Evolutionary conservation across 441 rosid species (phyloP).

Genomic region (Pelargonium cotyledonis): DNA sequence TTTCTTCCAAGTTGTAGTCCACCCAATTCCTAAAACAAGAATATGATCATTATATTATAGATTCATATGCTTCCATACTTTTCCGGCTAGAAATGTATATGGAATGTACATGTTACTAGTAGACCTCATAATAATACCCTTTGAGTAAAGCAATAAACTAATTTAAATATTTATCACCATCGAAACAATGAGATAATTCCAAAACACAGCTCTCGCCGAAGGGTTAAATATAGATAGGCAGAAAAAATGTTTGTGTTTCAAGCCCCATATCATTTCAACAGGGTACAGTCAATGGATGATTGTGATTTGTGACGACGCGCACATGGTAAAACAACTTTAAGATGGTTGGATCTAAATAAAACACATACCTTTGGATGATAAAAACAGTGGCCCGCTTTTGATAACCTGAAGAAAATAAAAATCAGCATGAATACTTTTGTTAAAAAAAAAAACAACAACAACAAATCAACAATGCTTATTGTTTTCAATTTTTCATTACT

Average conservation of each 20-base stretch:
- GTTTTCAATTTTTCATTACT: no score
- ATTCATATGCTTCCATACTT: slow-evolving; percentile 2
- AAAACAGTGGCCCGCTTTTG: slow-evolving; percentile 86
- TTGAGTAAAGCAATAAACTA: background rate
- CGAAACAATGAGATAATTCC: background rate
- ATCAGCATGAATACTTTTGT: no score
- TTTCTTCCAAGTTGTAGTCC: slow-evolving; percentile 95
- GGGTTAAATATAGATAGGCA: background rate
- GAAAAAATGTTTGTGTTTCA: background rate
- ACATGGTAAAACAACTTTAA: no score
- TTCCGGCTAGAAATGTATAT: background rate
- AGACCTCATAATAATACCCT: background rate
- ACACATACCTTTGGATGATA: slow-evolving; percentile 83
- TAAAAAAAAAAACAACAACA: no score
- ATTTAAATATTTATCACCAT: background rate
- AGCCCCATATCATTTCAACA: slow-evolving; percentile 1
- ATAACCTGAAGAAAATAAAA: slow-evolving; percentile 43
- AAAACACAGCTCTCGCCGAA: background rate
- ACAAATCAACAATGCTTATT: no score
- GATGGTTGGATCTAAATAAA: no score
- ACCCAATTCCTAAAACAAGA: slow-evolving; percentile 68
- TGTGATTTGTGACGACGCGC: no score
- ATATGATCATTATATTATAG: background rate
- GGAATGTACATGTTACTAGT: background rate
- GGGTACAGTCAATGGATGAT: background rate